Conservation (phyloP, 129 eudicot genomes). For the Calendula officinalis region DNA sequence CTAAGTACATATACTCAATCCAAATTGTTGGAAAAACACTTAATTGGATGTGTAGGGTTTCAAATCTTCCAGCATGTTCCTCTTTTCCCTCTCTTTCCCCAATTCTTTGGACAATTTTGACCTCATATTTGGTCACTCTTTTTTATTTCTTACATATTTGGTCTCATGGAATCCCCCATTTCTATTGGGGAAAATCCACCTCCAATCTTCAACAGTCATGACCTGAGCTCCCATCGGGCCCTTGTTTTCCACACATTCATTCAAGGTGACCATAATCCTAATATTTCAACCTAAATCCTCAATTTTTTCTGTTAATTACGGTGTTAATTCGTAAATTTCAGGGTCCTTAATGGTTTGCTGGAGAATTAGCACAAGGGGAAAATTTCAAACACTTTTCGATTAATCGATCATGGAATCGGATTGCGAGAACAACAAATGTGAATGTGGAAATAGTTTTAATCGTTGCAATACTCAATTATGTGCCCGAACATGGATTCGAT, state of each 20-base stretch:
- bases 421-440: constrained; percentile 34
- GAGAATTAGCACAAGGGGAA: constrained; percentile 31
- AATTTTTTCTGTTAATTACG: no score
- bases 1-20: no score
- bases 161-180: constrained; percentile 29
- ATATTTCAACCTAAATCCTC: no score
- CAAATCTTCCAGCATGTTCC: constrained; percentile 14
- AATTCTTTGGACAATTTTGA: constrained; percentile 34
- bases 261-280: constrained; percentile 29
- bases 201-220: constrained; percentile 50
- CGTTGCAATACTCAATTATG: constrained; percentile 43
- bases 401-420: constrained; percentile 48
- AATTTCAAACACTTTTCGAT: neutral
- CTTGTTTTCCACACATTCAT: constrained; percentile 22
- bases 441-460: constrained; percentile 37
- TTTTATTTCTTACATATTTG: constrained; percentile 31
- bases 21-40: no score
- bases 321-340: no score
- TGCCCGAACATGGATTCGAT: constrained; percentile 49
- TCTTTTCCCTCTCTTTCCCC: constrained; percentile 29
- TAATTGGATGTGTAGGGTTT: no score
- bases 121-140: constrained; percentile 30
- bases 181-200: constrained; percentile 40
- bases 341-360: constrained; percentile 22
- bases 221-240: constrained; percentile 35